These are phyloP conservation scores for Harringtonia lauricola DNA, from an alignment of 2,329 filamentous ascomycete species.

Conservation along the genomic window DNA sequence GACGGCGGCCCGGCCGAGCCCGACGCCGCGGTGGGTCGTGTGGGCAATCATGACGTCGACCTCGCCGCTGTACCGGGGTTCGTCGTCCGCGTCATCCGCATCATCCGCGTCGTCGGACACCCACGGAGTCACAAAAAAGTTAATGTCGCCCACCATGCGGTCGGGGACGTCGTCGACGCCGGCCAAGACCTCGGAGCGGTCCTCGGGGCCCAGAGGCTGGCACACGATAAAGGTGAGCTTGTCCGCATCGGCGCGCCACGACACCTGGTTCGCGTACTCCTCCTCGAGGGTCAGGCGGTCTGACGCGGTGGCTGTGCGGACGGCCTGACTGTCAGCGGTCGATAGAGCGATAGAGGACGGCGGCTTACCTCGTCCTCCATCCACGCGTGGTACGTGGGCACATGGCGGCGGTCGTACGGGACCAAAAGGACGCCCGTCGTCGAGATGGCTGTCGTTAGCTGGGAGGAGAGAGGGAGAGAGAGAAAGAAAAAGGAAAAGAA, in stretches of 20 bases:
- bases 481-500: background rate
- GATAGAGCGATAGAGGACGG: background rate
- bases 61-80: slow-evolving; percentile 44
- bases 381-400: slow-evolving; percentile 76
- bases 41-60: slow-evolving; percentile 80
- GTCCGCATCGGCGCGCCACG: slow-evolving; percentile 71
- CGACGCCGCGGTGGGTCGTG: slow-evolving; percentile 42
- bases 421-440: slow-evolving; percentile 62
- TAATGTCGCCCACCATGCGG: slow-evolving; percentile 63
- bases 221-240: slow-evolving; percentile 92
- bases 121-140: slow-evolving; percentile 62
- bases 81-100: slow-evolving; percentile 13
- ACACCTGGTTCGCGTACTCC: slow-evolving; percentile 84
- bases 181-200: background rate
- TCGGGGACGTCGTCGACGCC: slow-evolving; percentile 40
- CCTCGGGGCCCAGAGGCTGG: slow-evolving; percentile 24
- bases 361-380: slow-evolving; percentile 67
- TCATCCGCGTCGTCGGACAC: slow-evolving; percentile 38
- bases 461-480: background rate
- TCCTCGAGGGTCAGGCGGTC: slow-evolving; percentile 70
- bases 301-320: slow-evolving; percentile 78
- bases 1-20: slow-evolving; percentile 56
- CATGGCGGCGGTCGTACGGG: slow-evolving; percentile 74
- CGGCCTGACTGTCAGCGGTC: slow-evolving; percentile 37
- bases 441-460: slow-evolving; percentile 44